These are phyloP conservation scores for Penicillium sp. DNA, from an alignment of 2,329 filamentous ascomycete species.

Conservation along the genomic window DNA sequence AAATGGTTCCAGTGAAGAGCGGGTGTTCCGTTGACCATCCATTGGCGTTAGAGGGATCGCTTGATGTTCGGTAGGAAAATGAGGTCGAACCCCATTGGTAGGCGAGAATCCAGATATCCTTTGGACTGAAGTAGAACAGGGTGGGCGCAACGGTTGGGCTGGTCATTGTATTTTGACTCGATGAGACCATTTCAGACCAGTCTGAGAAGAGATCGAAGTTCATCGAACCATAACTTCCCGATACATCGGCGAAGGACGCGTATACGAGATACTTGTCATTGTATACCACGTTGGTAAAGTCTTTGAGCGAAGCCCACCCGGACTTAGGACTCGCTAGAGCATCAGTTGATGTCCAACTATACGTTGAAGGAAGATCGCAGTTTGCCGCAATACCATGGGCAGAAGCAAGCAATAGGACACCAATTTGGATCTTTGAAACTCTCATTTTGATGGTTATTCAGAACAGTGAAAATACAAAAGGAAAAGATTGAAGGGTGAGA, in stretches of 20 bases:
- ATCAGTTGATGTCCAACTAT: slow-evolving; percentile 57
- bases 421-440: too few species aligned
- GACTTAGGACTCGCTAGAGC: slow-evolving; percentile 53
- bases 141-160: slow-evolving; percentile 57
- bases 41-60: slow-evolving; percentile 57
- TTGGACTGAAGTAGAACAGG: slow-evolving; percentile 63
- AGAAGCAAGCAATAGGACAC: too few species aligned
- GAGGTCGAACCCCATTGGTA: slow-evolving; percentile 62
- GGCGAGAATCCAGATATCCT: slow-evolving; percentile 63
- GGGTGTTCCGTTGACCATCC: slow-evolving; percentile 56
- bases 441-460: too few species aligned
- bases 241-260: slow-evolving; percentile 49
- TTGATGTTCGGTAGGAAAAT: slow-evolving; percentile 62
- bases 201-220: slow-evolving; percentile 56
- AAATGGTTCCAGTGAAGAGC: slow-evolving; percentile 58
- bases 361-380: slow-evolving; percentile 52
- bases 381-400: background rate
- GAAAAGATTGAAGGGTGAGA: too few species aligned
- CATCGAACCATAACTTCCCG: slow-evolving; percentile 57
- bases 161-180: slow-evolving; percentile 53
- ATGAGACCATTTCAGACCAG: slow-evolving; percentile 53
- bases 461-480: too few species aligned
- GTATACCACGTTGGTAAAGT: slow-evolving; percentile 58
- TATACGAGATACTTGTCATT: slow-evolving; percentile 63
- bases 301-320: slow-evolving; percentile 61